Evolutionary conservation across 139 green algal species (phyloP).

Genomic region (Cymbomonas tetramitiformis): DNA sequence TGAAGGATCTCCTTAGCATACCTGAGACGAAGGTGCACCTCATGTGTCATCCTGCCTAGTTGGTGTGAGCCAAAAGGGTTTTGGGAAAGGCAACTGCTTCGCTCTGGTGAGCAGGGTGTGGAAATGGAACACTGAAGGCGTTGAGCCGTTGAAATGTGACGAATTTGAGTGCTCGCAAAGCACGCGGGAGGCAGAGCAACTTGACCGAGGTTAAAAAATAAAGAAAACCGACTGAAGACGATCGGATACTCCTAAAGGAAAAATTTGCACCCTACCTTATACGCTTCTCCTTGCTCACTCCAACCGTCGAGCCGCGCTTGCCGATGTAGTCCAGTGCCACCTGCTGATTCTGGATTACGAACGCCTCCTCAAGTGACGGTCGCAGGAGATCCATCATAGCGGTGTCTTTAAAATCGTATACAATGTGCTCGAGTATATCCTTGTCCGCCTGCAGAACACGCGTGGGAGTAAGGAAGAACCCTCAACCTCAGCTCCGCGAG

Average conservation of each 20-base stretch:
- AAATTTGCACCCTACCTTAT: conserved; percentile 75
- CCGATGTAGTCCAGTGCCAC: conserved; percentile 94
- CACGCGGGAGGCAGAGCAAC: too few relatives aligned
- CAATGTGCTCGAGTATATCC: conserved; percentile 47
- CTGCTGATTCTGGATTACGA: conserved; percentile 63
- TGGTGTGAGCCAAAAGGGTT: too few relatives aligned
- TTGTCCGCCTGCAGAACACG: conserved; percentile 42
- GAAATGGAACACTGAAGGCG: too few relatives aligned
- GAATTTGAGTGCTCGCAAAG: too few relatives aligned
- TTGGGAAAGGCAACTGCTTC: too few relatives aligned
- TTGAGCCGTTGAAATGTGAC: too few relatives aligned
- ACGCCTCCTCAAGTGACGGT: conserved; percentile 84
- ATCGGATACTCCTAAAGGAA: conserved; percentile 13
- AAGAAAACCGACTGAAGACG: conserved; percentile 36
- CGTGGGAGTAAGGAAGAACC: too few relatives aligned
- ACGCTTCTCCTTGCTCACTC: conserved; percentile 63
- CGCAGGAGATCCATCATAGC: conserved; percentile 88
- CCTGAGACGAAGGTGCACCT: too few relatives aligned
- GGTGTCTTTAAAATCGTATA: conserved; percentile 49
- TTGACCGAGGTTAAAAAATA: too few relatives aligned
- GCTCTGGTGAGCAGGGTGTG: too few relatives aligned
- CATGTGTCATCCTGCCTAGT: too few relatives aligned
- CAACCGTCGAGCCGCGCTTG: conserved; percentile 51
- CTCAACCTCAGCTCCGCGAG: too few relatives aligned
- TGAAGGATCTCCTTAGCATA: conserved; percentile 41